Evolutionary conservation across 106 monocot species (phyloP), one percentile per base, ranked within the genome.

Genomic region (Apostasia ramifera): DNA sequence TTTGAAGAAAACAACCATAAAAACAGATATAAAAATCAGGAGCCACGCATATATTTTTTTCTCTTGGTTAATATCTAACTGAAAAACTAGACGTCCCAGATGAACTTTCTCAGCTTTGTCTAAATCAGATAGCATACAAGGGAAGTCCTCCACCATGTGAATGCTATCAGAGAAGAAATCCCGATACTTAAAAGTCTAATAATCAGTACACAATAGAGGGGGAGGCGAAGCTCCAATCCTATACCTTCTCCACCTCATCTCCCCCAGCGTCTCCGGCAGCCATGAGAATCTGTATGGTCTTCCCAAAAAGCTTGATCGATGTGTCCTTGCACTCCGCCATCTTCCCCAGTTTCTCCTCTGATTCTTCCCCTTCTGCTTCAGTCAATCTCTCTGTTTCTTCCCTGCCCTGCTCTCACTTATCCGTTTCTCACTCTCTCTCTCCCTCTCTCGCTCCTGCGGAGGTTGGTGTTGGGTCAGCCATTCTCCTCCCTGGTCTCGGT

Each of bases 291-390:
- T 79, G 71, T 49, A 88, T 88, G 8, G 79, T 84, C 72, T 63
- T 82, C 50, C 88, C 88, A 52, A 88, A 88, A 42, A 88, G 84
- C 76, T 88, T 88, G 76, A 88, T 74, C 12, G 63, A 71, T 13
- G 67, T 70, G 40, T 84, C 79, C 70, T 13, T 59, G 61, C 55
- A 66, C 44, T 51, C 56, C 13, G 2, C 2, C 61, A 53, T 69
- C 71, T 70, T 43, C 54, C 53, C 2, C 8, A 10, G 3, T 40
- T 57, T 52, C 11, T 63, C 51, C 53, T 26, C 9, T 3, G 7
- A 13, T 58, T 53, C 45, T 66, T 45, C 53, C 37, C 53, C 14
- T 43, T 44, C 61, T 47, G 4, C 44, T 60, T 60, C 53, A 48
- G 1, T 8, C 2, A 12, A 3, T 59, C 26, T 37, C 1, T 59